Percentiles rank a stretch among this genome's conserved stretches.
These are phyloP conservation scores for Chytriomyces confervae DNA, from an alignment of 192 early-diverging fungal species.

Conservation along the genomic window DNA sequence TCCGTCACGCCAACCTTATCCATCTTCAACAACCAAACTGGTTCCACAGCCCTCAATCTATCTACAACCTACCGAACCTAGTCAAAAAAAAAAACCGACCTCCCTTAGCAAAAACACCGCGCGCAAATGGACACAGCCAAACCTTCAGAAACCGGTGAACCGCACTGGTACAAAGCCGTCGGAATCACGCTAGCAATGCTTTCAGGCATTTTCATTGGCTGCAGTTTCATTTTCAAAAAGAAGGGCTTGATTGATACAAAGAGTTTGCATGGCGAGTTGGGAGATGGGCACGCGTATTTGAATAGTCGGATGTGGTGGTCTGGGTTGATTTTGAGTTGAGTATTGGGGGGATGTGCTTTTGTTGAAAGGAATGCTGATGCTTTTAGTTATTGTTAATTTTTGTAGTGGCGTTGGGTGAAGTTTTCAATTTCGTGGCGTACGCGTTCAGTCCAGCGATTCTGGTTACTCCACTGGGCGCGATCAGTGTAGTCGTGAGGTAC, in stretches of 20 bases:
- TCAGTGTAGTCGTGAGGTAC: constrained; percentile 86
- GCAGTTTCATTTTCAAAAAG: constrained; percentile 89
- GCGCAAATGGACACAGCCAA: background rate
- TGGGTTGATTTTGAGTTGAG: constrained; percentile 71
- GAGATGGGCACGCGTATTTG: constrained; percentile 74
- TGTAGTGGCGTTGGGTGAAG: constrained; percentile 80
- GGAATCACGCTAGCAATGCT: constrained; percentile 84
- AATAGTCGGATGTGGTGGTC: constrained; percentile 88
- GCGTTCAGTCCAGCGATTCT: constrained; percentile 93
- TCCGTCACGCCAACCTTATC: too few relatives aligned
- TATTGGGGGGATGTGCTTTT: too few relatives aligned
- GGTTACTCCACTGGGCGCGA: constrained; percentile 87
- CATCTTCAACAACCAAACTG: too few relatives aligned
- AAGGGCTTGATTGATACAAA: constrained; percentile 79
- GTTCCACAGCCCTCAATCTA: too few relatives aligned
- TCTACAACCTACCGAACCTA: too few relatives aligned
- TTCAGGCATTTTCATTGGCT: constrained; percentile 85
- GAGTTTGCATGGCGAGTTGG: constrained; percentile 10
- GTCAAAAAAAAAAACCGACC: too few relatives aligned
- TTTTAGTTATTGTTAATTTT: too few relatives aligned
- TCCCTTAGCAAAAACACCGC: too few relatives aligned
- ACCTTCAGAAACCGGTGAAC: constrained; percentile 7
- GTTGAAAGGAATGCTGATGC: too few relatives aligned
- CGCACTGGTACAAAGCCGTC: constrained; percentile 52
- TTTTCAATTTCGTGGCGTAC: constrained; percentile 92